Percentiles rank a stretch among this genome's conserved stretches.
phyloP scores from a whole-genome alignment of 345 rosid genomes.

The Gossypium stocksii region DNA sequence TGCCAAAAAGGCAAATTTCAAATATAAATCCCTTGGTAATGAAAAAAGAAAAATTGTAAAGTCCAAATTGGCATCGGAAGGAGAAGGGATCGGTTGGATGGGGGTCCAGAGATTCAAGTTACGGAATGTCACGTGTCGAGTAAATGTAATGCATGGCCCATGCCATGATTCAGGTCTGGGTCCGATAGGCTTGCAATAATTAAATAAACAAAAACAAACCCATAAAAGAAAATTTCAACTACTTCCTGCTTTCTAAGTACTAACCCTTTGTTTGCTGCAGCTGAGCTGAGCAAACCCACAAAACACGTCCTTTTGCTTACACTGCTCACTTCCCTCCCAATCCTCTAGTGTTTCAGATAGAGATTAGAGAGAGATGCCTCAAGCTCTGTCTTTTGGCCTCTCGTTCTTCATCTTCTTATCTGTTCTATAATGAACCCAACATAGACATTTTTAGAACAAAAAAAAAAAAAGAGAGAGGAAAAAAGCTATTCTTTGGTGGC shows the following conservation, averaged over 20 bases:
- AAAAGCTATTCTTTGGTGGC: constrained; percentile 28
- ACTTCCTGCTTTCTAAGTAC: background rate
- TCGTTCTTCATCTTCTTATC: constrained; percentile 14
- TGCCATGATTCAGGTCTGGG: constrained; percentile 29
- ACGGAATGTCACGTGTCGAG: constrained; percentile 42
- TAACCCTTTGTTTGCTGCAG: background rate
- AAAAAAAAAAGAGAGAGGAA: background rate
- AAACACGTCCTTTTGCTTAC: background rate
- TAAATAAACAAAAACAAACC: background rate
- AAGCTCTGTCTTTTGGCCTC: constrained; percentile 16
- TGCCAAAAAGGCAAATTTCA: background rate
- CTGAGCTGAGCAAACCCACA: background rate
- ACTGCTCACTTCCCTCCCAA: background rate
- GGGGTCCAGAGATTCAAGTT: constrained; percentile 13
- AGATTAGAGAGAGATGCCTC: constrained; percentile 29
- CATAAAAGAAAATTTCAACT: background rate
- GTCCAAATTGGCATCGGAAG: background rate
- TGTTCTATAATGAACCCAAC: constrained; percentile 34
- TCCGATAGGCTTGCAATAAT: constrained; percentile 10
- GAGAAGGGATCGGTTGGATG: background rate
- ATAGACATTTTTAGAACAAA: constrained; percentile 7
- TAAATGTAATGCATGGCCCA: constrained; percentile 38
- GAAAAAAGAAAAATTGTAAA: too few species aligned
- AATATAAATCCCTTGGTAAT: background rate
- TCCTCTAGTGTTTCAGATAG: constrained; percentile 3